A percentile compares a stretch with the other conserved stretches of the same genome.
These are phyloP conservation scores for Hypomyces rosellus DNA, from an alignment of 2,329 filamentous ascomycete species.

Conservation along the genomic window DNA sequence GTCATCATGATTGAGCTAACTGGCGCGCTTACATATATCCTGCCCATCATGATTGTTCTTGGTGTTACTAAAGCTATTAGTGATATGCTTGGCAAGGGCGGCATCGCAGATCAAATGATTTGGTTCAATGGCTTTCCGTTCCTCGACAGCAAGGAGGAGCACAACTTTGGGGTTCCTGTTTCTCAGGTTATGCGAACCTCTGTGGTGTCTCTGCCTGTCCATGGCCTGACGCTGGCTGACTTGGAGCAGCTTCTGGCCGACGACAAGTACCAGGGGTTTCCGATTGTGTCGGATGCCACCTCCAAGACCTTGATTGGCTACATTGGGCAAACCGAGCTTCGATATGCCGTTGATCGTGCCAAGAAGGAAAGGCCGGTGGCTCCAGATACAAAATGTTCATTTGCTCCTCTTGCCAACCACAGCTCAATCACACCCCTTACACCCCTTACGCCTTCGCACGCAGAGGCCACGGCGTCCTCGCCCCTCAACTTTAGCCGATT, in stretches of 20 bases:
- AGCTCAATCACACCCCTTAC: constrained; percentile 33
- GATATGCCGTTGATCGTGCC: constrained; percentile 80
- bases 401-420: constrained; percentile 44
- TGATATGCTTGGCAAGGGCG: constrained; percentile 87
- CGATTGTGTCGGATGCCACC: constrained; percentile 70
- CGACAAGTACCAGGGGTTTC: constrained; percentile 86
- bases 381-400: constrained; percentile 65
- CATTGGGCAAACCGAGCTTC: constrained; percentile 85
- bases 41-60: constrained; percentile 98
- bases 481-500: constrained; percentile 78
- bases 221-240: constrained; percentile 67
- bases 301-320: constrained; percentile 78
- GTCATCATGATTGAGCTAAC: constrained; percentile 99
- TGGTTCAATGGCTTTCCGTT: constrained; percentile 98
- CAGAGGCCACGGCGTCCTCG: constrained; percentile 47
- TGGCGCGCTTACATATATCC: constrained; percentile 91
- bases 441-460: constrained; percentile 49
- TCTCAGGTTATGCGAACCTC: constrained; percentile 81
- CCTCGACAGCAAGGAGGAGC: constrained; percentile 94
- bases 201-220: constrained; percentile 65
- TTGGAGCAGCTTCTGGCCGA: constrained; percentile 70
- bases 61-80: constrained; percentile 92
- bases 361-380: constrained; percentile 63
- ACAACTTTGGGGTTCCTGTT: constrained; percentile 91
- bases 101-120: constrained; percentile 97